Evolutionary conservation across 1,284 basidiomycete genomes (phyloP).

Genomic region (Pterulicium gracile): DNA sequence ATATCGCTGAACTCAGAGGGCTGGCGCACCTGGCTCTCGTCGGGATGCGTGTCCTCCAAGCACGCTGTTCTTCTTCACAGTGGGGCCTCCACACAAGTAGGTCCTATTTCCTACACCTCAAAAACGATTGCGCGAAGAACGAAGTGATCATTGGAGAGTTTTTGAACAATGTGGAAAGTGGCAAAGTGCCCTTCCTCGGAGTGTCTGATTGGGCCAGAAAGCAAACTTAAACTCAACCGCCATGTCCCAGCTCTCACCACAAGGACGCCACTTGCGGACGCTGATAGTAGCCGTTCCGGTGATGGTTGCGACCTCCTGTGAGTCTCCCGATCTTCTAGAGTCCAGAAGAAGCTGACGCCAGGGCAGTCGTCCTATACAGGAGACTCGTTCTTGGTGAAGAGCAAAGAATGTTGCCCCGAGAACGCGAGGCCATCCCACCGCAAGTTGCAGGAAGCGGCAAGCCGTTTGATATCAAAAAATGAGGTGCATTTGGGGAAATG

Average conservation of each 20-base stretch:
- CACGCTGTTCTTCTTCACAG: too few species aligned
- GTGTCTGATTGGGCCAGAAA: too few species aligned
- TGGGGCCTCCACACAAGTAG: too few species aligned
- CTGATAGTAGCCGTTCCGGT: conserved; percentile 54
- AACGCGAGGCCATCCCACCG: conserved; percentile 9
- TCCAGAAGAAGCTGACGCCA: conserved; percentile 6
- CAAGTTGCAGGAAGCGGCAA: conserved; percentile 1
- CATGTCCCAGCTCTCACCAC: conserved; percentile 19
- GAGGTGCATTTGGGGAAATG: neutral
- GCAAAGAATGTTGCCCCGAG: conserved; percentile 27
- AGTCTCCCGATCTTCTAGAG: conserved; percentile 5
- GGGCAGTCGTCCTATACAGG: conserved; percentile 54
- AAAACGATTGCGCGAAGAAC: too few species aligned
- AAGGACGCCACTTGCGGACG: conserved; percentile 43
- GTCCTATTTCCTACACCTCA: too few species aligned
- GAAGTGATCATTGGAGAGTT: too few species aligned
- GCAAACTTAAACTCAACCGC: too few species aligned
- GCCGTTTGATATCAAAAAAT: conserved; percentile 1
- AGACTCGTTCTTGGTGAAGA: conserved; percentile 53
- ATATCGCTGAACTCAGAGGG: too few species aligned
- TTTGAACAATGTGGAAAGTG: too few species aligned
- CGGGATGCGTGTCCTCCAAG: too few species aligned
- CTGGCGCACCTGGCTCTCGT: too few species aligned
- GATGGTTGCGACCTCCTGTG: conserved; percentile 41
- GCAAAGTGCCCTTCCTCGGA: too few species aligned